Conservation (phyloP, 345 rosid species). For the Melaleuca alternifolia region DNA sequence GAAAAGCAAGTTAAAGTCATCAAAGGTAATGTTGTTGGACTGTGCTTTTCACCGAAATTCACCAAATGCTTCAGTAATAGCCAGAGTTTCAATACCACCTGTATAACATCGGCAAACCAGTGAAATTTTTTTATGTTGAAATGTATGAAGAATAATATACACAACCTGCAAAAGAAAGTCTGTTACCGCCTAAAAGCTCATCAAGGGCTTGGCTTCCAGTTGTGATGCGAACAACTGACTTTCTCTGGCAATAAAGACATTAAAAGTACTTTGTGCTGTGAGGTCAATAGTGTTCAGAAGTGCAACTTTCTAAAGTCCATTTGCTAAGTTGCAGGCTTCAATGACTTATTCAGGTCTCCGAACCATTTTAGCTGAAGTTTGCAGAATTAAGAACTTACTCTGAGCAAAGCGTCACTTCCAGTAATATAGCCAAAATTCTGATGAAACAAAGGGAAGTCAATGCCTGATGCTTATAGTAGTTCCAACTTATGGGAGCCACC, state of each 20-base stretch:
- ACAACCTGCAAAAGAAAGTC: not conserved
- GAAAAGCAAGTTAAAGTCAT: no score
- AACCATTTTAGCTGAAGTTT: no score
- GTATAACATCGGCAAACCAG: conserved; percentile 7
- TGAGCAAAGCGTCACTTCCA: conserved; percentile 88
- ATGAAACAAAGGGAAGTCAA: not conserved
- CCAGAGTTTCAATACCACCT: conserved; percentile 83
- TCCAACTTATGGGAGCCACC: no score
- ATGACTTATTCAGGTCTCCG: no score
- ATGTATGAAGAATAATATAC: not conserved
- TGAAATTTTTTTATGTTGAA: not conserved
- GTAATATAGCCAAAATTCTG: conserved; percentile 91
- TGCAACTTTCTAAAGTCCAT: no score
- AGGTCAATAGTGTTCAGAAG: no score
- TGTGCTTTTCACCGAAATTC: conserved; percentile 54
- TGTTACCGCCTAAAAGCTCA: conserved; percentile 83
- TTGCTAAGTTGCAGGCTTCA: no score
- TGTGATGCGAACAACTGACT: conserved; percentile 66
- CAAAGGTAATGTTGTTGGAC: no score
- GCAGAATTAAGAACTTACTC: conserved; percentile 27
- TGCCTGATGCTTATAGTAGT: no score
- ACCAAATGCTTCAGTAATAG: conserved; percentile 94
- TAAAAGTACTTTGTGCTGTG: no score
- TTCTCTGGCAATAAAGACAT: conserved; percentile 33
- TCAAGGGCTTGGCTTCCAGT: conserved; percentile 97